Conservation (phyloP, 2,329 filamentous ascomycete species). For the Xylariaceae sp. region DNA sequence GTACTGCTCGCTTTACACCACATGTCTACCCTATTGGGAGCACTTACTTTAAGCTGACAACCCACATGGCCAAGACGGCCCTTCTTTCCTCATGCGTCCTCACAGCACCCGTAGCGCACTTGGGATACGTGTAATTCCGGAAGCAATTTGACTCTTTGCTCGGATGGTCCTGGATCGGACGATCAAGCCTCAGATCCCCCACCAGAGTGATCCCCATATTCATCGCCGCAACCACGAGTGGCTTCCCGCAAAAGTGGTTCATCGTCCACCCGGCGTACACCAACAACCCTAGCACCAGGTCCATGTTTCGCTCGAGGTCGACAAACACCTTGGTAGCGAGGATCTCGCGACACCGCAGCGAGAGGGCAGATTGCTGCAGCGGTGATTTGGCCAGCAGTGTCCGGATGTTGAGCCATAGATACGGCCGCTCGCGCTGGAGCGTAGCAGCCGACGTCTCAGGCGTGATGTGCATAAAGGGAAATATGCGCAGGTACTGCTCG, state of each 20-base stretch:
- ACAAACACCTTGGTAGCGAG: slow-evolving; percentile 43
- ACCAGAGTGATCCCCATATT: slow-evolving; percentile 39
- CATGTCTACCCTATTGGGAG: too few relatives aligned
- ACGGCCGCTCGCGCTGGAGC: slow-evolving; percentile 27
- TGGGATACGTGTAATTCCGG: slow-evolving; percentile 16
- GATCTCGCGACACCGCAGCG: slow-evolving; percentile 37
- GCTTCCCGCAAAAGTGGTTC: slow-evolving; percentile 31
- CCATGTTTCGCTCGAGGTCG: slow-evolving; percentile 45
- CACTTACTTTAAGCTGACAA: slow-evolving; percentile 24
- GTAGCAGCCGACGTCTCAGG: slow-evolving; percentile 10
- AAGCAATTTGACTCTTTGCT: slow-evolving; percentile 18
- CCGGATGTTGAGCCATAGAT: slow-evolving; percentile 47
- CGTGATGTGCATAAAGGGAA: slow-evolving; percentile 26
- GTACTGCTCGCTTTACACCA: too few relatives aligned
- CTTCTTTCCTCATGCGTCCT: slow-evolving; percentile 30
- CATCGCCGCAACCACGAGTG: slow-evolving; percentile 39
- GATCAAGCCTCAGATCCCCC: slow-evolving; percentile 43
- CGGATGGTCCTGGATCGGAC: slow-evolving; percentile 16
- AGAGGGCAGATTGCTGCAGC: slow-evolving; percentile 34
- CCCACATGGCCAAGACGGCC: slow-evolving; percentile 24
- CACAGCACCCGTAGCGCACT: slow-evolving; percentile 3
- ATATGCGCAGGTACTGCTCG: slow-evolving; percentile 17
- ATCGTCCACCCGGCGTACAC: slow-evolving; percentile 40
- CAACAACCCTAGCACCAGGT: slow-evolving; percentile 48
- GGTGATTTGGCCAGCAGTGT: slow-evolving; percentile 40